phyloP scores from a whole-genome alignment of 2,329 filamentous ascomycete species.

The Arthrobotrys sphaeroides region DNA sequence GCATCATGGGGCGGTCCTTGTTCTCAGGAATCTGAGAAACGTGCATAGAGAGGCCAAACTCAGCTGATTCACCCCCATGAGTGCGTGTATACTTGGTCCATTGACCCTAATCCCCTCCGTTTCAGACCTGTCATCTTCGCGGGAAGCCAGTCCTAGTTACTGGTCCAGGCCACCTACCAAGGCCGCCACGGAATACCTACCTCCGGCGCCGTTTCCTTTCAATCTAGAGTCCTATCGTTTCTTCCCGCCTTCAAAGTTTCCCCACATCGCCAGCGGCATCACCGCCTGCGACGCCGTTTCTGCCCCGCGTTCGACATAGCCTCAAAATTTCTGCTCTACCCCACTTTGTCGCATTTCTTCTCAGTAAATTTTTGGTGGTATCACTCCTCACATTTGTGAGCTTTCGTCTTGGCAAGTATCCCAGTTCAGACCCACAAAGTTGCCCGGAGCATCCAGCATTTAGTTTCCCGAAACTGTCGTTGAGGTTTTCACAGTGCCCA shows the following conservation, averaged over 20 bases:
- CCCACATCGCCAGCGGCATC: constrained; percentile 16
- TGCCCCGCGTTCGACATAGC: constrained; percentile 37
- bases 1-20: constrained; percentile 27
- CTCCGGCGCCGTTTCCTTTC: constrained; percentile 15
- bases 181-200: neutral
- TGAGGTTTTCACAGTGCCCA: constrained; percentile 40
- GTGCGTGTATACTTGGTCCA: neutral
- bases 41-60: neutral
- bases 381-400: constrained; percentile 44
- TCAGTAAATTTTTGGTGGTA: too few relatives aligned
- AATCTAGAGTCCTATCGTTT: constrained; percentile 16
- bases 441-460: constrained; percentile 21
- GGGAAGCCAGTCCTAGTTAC: too few relatives aligned
- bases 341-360: constrained; percentile 32
- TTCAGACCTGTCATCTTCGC: neutral
- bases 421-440: constrained; percentile 19
- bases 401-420: constrained; percentile 15
- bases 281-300: constrained; percentile 11
- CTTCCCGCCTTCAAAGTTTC: neutral
- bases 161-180: neutral
- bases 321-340: constrained; percentile 31
- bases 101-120: neutral
- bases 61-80: constrained; percentile 12
- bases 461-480: constrained; percentile 43
- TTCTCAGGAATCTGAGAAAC: constrained; percentile 32